Conservation (phyloP, 1,139 yeast species). For the Trichomonascaceae sp. region DNA sequence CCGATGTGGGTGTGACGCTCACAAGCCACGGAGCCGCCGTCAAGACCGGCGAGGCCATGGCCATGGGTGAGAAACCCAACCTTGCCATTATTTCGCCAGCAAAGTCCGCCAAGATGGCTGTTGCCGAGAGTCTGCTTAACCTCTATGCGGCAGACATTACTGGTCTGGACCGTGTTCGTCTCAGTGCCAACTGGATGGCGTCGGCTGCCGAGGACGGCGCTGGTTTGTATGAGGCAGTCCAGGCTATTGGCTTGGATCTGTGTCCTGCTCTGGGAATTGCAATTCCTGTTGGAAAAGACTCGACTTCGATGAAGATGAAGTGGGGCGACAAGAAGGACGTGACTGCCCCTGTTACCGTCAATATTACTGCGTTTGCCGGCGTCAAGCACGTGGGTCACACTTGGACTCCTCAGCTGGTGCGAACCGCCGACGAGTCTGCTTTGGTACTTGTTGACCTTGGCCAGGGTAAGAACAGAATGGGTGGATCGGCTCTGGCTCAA, state of each 20-base stretch:
- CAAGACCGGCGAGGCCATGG: slow-evolving; percentile 90
- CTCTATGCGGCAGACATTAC: slow-evolving; percentile 82
- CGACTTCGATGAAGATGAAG: slow-evolving; percentile 99
- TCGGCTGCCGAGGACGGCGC: slow-evolving; percentile 91
- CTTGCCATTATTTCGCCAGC: slow-evolving; percentile 83
- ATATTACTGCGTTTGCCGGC: slow-evolving; percentile 84
- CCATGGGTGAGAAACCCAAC: slow-evolving; percentile 94
- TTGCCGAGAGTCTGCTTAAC: slow-evolving; percentile 88
- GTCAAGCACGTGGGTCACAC: slow-evolving; percentile 76
- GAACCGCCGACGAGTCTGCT: slow-evolving; percentile 35
- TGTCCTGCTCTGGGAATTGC: slow-evolving; percentile 88
- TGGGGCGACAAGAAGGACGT: slow-evolving; percentile 89
- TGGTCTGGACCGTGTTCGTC: slow-evolving; percentile 58
- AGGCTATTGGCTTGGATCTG: slow-evolving; percentile 87
- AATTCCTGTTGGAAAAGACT: slow-evolving; percentile 97
- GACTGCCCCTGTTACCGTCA: slow-evolving; percentile 87
- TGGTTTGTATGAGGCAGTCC: slow-evolving; percentile 90
- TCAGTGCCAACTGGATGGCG: slow-evolving; percentile 99
- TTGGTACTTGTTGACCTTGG: slow-evolving; percentile 77
- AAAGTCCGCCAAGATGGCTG: slow-evolving; percentile 94
- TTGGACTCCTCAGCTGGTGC: slow-evolving; percentile 82
- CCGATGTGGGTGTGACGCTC: slow-evolving; percentile 96
- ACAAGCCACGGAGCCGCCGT: slow-evolving; percentile 72
- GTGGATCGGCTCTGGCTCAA: slow-evolving; percentile 93
- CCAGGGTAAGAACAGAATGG: slow-evolving; percentile 42